These are phyloP conservation scores for Dichotomopilus funicola DNA, from an alignment of 2,329 filamentous ascomycete genomes.

Conservation along the genomic window DNA sequence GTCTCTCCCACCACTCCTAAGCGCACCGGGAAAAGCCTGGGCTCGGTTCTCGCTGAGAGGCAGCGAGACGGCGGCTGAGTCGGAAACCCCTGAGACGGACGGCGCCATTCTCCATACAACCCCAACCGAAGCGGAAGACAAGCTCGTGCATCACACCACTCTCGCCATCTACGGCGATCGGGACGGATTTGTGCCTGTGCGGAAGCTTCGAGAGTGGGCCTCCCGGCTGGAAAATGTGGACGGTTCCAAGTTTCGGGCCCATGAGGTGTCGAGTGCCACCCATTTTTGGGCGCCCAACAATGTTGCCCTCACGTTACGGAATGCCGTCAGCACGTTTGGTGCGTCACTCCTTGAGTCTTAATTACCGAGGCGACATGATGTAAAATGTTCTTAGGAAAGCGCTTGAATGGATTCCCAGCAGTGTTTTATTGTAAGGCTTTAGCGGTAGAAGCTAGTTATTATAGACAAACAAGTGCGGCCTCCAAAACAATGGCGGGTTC, in stretches of 20 bases:
- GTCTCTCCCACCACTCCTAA: constrained; percentile 37
- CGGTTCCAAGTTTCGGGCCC: constrained; percentile 36
- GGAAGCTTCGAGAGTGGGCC: constrained; percentile 23
- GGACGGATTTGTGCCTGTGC: constrained; percentile 21
- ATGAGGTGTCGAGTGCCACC: constrained; percentile 41
- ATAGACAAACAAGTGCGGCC: too few relatives aligned
- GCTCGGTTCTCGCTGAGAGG: constrained; percentile 12
- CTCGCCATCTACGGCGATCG: constrained; percentile 41
- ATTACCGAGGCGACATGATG: neutral
- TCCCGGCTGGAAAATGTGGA: constrained; percentile 39
- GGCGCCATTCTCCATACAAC: neutral
- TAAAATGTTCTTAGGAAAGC: too few relatives aligned
- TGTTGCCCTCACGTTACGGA: constrained; percentile 30
- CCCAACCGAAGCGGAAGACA: constrained; percentile 39
- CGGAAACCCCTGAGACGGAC: constrained; percentile 10
- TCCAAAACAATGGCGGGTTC: too few relatives aligned
- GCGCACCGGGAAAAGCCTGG: constrained; percentile 20
- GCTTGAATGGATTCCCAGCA: too few relatives aligned
- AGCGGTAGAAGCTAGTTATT: too few relatives aligned
- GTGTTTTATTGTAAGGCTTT: too few relatives aligned
- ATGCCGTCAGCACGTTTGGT: constrained; percentile 28
- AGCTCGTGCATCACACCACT: constrained; percentile 53
- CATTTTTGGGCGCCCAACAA: constrained; percentile 49
- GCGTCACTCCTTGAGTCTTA: constrained; percentile 18
- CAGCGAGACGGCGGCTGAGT: constrained; percentile 1